Conservation (phyloP, 2,329 filamentous ascomycete species). For the Thielaviopsis punctulata region DNA sequence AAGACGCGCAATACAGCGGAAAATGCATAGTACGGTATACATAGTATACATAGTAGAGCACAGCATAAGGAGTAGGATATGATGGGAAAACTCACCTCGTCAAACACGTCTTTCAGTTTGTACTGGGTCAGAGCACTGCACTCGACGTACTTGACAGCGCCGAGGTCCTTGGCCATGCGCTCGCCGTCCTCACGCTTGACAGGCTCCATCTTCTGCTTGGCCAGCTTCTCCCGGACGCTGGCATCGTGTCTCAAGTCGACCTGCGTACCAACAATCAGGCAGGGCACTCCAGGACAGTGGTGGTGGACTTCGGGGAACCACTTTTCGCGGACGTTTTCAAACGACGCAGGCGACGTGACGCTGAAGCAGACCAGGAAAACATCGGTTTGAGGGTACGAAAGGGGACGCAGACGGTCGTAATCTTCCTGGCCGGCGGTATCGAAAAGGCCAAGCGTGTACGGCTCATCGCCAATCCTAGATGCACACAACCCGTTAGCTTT, state of each 20-base stretch:
- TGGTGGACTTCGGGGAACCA: slow-evolving; percentile 99
- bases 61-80: neutral
- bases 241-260: slow-evolving; percentile 86
- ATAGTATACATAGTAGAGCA: neutral
- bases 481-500: neutral
- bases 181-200: slow-evolving; percentile 88
- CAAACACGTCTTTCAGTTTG: slow-evolving; percentile 97
- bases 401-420: slow-evolving; percentile 89
- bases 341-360: slow-evolving; percentile 90
- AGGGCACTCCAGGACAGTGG: slow-evolving; percentile 94
- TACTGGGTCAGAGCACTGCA: slow-evolving; percentile 96
- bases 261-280: slow-evolving; percentile 94
- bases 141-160: slow-evolving; percentile 96
- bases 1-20: neutral
- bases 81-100: slow-evolving; percentile 52
- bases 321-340: slow-evolving; percentile 98
- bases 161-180: slow-evolving; percentile 91
- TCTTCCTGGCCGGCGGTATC: too few species aligned
- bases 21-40: neutral
- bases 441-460: slow-evolving; percentile 91
- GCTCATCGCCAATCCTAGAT: slow-evolving; percentile 94
- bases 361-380: slow-evolving; percentile 99
- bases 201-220: slow-evolving; percentile 90
- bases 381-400: slow-evolving; percentile 96
- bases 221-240: slow-evolving; percentile 74